These are phyloP conservation scores for Stephanodiscus triporus DNA, from an alignment of 108 stramenopile genomes.

Conservation along the genomic window DNA sequence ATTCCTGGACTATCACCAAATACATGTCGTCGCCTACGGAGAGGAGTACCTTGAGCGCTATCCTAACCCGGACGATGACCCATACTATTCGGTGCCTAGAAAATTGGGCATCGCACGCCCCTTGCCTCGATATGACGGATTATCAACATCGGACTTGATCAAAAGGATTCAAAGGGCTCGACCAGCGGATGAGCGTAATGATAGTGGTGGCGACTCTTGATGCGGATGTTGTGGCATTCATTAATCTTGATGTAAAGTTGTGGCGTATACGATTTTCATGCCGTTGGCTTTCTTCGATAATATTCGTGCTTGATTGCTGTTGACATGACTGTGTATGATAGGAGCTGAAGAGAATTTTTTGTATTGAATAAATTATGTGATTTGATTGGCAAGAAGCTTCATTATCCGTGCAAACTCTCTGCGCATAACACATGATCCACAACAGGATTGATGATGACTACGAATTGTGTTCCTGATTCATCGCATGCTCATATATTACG, in stretches of 20 bases:
- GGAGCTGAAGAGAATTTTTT: no score
- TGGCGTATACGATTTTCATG: not conserved
- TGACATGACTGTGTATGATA: no score
- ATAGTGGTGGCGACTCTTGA: conserved; percentile 38
- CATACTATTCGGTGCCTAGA: conserved; percentile 77
- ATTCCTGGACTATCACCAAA: conserved; percentile 89
- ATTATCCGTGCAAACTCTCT: no score
- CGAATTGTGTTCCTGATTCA: not conserved
- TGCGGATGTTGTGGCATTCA: not conserved
- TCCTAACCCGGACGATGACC: conserved; percentile 88
- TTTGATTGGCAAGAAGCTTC: no score
- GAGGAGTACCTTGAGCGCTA: conserved; percentile 87
- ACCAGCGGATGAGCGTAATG: conserved; percentile 69
- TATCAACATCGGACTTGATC: conserved; percentile 87
- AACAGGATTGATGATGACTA: not conserved
- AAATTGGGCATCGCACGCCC: conserved; percentile 86
- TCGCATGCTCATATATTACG: not conserved
- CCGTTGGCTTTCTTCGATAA: not conserved
- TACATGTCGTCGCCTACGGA: conserved; percentile 90
- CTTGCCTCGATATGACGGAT: conserved; percentile 74
- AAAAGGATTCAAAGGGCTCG: conserved; percentile 72
- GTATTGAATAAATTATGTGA: no score
- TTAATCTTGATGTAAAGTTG: not conserved
- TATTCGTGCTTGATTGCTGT: no score
- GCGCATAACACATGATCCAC: not conserved